These are phyloP conservation scores for Rutstroemia sp. DNA, from an alignment of 2,329 filamentous ascomycete species.

Conservation along the genomic window DNA sequence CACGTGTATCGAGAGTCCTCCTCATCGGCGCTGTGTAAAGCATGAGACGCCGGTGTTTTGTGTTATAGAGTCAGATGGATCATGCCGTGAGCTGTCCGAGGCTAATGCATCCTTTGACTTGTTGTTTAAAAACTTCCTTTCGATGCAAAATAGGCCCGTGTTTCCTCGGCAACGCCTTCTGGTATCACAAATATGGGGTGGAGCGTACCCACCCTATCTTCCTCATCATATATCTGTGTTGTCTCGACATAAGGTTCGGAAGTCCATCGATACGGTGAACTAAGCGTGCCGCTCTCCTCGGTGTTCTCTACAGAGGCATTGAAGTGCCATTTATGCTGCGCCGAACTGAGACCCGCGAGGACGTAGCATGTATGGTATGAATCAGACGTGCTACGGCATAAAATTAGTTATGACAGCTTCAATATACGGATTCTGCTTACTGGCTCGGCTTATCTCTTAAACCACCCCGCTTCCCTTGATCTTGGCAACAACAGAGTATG, in stretches of 20 bases:
- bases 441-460: constrained; percentile 90
- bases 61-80: background rate
- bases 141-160: constrained; percentile 24
- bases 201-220: constrained; percentile 60
- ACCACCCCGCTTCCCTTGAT: constrained; percentile 62
- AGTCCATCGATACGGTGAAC: constrained; percentile 32
- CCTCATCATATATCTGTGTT: constrained; percentile 60
- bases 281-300: constrained; percentile 26
- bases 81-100: background rate
- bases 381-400: constrained; percentile 57
- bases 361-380: constrained; percentile 93
- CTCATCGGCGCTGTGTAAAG: background rate
- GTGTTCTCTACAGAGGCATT: constrained; percentile 28
- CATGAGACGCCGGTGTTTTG: background rate
- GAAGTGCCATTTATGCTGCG: constrained; percentile 61
- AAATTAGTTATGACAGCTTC: constrained; percentile 13
- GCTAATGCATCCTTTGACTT: background rate
- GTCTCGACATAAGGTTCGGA: constrained; percentile 40
- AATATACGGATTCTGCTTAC: constrained; percentile 42
- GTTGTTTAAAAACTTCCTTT: constrained; percentile 23
- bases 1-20: background rate
- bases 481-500: constrained; percentile 83
- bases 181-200: constrained; percentile 87
- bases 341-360: constrained; percentile 74
- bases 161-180: constrained; percentile 39